Evolutionary conservation across 805 yeast genomes (phyloP).

Genomic region (Pichia nanzhaoensis): DNA sequence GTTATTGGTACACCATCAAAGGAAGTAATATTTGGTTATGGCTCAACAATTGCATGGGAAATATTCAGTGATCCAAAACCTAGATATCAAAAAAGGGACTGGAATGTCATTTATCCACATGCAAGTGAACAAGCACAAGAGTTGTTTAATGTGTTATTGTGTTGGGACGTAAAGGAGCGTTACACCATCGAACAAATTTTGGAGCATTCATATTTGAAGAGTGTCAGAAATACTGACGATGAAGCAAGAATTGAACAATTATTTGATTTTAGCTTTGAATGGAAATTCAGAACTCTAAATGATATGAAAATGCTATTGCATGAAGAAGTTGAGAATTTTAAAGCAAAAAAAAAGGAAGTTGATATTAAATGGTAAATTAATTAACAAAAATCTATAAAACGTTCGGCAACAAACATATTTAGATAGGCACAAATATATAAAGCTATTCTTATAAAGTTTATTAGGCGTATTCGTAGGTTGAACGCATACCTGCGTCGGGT

Average conservation of each 20-base stretch:
- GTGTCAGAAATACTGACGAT: slow-evolving; percentile 46
- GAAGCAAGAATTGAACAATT: slow-evolving; percentile 47
- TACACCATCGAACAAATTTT: slow-evolving; percentile 50
- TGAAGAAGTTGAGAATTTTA: slow-evolving; percentile 49
- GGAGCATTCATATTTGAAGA: slow-evolving; percentile 46
- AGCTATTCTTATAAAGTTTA: neutral
- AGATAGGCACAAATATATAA: neutral
- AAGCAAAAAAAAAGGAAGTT: slow-evolving; percentile 23
- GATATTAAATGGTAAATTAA: neutral
- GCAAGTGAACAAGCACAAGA: slow-evolving; percentile 47
- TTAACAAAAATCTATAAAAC: neutral
- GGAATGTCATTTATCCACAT: slow-evolving; percentile 56
- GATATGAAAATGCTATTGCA: slow-evolving; percentile 43
- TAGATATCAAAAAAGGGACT: slow-evolving; percentile 35
- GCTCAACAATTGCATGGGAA: slow-evolving; percentile 42
- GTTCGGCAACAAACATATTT: neutral
- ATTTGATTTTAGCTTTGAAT: slow-evolving; percentile 69
- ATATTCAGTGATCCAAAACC: slow-evolving; percentile 38
- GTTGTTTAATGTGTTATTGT: slow-evolving; percentile 47
- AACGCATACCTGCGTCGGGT: slow-evolving; percentile 40
- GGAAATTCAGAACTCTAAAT: slow-evolving; percentile 30
- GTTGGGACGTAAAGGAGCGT: slow-evolving; percentile 59
- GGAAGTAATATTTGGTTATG: slow-evolving; percentile 37
- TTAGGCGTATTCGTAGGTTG: slow-evolving; percentile 25
- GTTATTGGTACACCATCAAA: slow-evolving; percentile 66